Conservation (phyloP, 441 rosid species). For the Capsella rubella region DNA sequence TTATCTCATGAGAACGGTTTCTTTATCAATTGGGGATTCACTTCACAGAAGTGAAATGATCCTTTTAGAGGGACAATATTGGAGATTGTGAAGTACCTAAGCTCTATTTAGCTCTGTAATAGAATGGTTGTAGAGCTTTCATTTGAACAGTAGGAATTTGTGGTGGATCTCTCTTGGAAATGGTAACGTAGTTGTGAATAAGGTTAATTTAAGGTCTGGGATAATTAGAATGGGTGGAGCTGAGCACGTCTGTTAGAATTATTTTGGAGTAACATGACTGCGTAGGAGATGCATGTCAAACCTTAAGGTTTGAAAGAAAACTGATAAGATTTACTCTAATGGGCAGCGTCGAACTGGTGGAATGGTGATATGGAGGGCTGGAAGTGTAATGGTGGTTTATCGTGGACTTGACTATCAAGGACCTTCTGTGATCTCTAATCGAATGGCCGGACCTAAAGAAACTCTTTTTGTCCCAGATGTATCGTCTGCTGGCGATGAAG, state of each 20-base stretch:
- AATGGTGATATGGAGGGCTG: slow-evolving; percentile 89
- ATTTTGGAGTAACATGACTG: background rate
- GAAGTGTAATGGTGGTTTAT: slow-evolving; percentile 97
- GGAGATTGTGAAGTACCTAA: slow-evolving; percentile 1
- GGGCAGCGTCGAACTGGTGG: slow-evolving; percentile 96
- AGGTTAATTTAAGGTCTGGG: slow-evolving; percentile 7
- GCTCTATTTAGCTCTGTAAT: slow-evolving; percentile 3
- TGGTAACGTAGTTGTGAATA: slow-evolving; percentile 13
- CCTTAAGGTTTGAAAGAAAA: slow-evolving; percentile 13
- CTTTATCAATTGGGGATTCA: background rate
- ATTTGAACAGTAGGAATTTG: background rate
- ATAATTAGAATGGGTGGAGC: slow-evolving; percentile 14
- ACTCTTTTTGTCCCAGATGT: slow-evolving; percentile 75
- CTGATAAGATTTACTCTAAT: slow-evolving; percentile 52
- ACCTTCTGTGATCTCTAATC: slow-evolving; percentile 58
- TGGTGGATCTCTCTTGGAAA: slow-evolving; percentile 17
- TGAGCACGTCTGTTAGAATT: slow-evolving; percentile 4
- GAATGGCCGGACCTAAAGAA: slow-evolving; percentile 51
- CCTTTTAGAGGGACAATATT: slow-evolving; percentile 7
- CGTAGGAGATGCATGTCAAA: slow-evolving; percentile 15
- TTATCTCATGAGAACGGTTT: background rate
- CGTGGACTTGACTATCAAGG: slow-evolving; percentile 83
- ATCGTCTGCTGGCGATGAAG: slow-evolving; percentile 56
- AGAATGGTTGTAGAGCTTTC: slow-evolving; percentile 10
- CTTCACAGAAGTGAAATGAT: background rate